Evolutionary conservation across 441 rosid species (phyloP).

Genomic region (Viola pubescens): DNA sequence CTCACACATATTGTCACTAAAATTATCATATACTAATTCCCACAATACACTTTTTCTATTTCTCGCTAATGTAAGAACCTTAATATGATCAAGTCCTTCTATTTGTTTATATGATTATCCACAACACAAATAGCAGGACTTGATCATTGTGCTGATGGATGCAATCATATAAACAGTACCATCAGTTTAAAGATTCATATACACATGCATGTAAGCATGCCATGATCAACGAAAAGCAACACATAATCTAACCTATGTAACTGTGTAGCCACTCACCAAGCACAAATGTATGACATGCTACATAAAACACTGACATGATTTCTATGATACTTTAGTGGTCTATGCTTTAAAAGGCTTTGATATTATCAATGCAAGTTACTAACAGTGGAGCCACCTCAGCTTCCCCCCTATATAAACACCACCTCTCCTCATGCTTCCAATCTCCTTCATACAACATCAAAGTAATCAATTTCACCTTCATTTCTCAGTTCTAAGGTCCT

Average conservation of each 20-base stretch:
- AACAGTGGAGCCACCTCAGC: slow-evolving; percentile 39
- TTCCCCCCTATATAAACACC: slow-evolving; percentile 43
- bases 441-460: slow-evolving; percentile 29
- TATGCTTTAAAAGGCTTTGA: slow-evolving; percentile 24
- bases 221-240: slow-evolving; percentile 14
- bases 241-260: slow-evolving; percentile 2
- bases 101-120: slow-evolving; percentile 58
- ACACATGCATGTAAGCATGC: slow-evolving; percentile 22
- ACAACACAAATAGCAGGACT: slow-evolving; percentile 25
- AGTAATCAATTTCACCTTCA: slow-evolving; percentile 7
- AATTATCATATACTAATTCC: too few relatives aligned
- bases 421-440: slow-evolving; percentile 28
- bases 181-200: slow-evolving; percentile 3
- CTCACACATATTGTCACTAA: too few relatives aligned
- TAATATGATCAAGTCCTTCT: too few relatives aligned
- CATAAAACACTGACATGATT: slow-evolving; percentile 29
- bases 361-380: slow-evolving; percentile 32
- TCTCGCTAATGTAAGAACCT: too few relatives aligned
- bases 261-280: slow-evolving; percentile 1
- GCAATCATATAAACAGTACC: too few relatives aligned
- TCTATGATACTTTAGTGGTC: slow-evolving; percentile 30
- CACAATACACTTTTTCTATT: too few relatives aligned
- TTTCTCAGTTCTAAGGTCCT: slow-evolving; percentile 9
- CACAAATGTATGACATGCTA: slow-evolving; percentile 20
- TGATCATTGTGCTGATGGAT: not conserved